Conservation (phyloP, 352 stramenopile genomes). For the Phytophthora sansomeana region DNA sequence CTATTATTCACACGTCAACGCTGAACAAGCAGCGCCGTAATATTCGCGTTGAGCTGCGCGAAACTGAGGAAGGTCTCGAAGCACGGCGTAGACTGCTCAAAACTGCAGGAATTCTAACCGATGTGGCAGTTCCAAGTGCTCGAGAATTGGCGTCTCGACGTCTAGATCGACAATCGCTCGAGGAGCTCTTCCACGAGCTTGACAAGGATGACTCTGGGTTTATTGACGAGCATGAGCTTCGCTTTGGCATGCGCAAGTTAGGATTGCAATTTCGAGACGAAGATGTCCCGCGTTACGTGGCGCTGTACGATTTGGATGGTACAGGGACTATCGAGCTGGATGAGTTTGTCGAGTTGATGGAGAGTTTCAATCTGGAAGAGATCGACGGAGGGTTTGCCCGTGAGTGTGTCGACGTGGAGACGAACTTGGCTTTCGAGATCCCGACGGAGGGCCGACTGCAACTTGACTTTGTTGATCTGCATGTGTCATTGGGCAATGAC, state of each 20-base stretch:
- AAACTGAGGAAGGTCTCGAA: constrained; percentile 47
- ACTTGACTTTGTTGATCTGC: constrained; percentile 81
- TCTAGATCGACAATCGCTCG: constrained; percentile 60
- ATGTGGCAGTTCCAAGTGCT: constrained; percentile 33
- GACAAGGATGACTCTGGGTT: constrained; percentile 74
- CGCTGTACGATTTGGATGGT: constrained; percentile 77
- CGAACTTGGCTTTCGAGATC: constrained; percentile 65
- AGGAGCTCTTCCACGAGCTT: constrained; percentile 66
- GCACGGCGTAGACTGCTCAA: constrained; percentile 63
- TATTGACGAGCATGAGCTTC: constrained; percentile 69
- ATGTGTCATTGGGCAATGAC: constrained; percentile 72
- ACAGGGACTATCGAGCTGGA: constrained; percentile 79
- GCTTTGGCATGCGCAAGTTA: constrained; percentile 56
- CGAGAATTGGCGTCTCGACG: constrained; percentile 33
- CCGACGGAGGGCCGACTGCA: constrained; percentile 62
- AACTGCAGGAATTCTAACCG: constrained; percentile 70
- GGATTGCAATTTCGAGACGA: constrained; percentile 65
- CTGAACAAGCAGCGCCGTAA: constrained; percentile 52
- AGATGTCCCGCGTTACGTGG: constrained; percentile 69
- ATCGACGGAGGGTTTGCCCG: constrained; percentile 47
- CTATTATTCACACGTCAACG: constrained; percentile 58
- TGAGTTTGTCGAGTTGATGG: constrained; percentile 83
- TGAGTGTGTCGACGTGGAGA: constrained; percentile 73
- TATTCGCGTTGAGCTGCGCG: constrained; percentile 74
- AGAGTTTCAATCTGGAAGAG: constrained; percentile 66